Percentiles rank a stretch among this genome's conserved stretches.
Conservation (phyloP, 805 yeast genomes). For the Wickerhamiella cacticola region DNA sequence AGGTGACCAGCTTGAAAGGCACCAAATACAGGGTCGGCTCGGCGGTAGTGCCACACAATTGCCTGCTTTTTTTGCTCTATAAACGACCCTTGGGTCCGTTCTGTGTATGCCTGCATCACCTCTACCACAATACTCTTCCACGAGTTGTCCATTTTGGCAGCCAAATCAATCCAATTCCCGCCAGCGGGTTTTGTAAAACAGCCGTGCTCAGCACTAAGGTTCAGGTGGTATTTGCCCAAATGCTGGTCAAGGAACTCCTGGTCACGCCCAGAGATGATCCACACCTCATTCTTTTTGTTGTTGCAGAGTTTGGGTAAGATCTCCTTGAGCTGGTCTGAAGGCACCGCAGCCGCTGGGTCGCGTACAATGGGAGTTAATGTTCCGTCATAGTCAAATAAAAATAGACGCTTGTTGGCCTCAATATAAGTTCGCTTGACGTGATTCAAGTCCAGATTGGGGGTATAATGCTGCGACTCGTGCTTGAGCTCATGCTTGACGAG, state of each 20-base stretch:
- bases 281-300: constrained; percentile 75
- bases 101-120: constrained; percentile 63
- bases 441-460: constrained; percentile 75
- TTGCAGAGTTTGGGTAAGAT: constrained; percentile 48
- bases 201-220: constrained; percentile 95
- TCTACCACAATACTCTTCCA: constrained; percentile 83
- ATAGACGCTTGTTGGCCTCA: constrained; percentile 54
- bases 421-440: constrained; percentile 47
- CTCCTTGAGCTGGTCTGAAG: constrained; percentile 56
- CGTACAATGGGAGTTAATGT: constrained; percentile 91
- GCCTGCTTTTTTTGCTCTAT: constrained; percentile 88
- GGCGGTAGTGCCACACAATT: constrained; percentile 93
- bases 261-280: constrained; percentile 96
- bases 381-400: constrained; percentile 93
- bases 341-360: constrained; percentile 98
- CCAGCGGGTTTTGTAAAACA: constrained; percentile 69
- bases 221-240: constrained; percentile 64
- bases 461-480: constrained; percentile 41
- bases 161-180: constrained; percentile 74
- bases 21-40: constrained; percentile 90
- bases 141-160: constrained; percentile 75
- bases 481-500: constrained; percentile 27
- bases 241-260: constrained; percentile 78
- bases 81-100: constrained; percentile 78
- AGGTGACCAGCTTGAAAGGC: constrained; percentile 70